Evolutionary conservation across 108 stramenopile species (phyloP).

Genomic region (Nannochloropsis gaditana): DNA sequence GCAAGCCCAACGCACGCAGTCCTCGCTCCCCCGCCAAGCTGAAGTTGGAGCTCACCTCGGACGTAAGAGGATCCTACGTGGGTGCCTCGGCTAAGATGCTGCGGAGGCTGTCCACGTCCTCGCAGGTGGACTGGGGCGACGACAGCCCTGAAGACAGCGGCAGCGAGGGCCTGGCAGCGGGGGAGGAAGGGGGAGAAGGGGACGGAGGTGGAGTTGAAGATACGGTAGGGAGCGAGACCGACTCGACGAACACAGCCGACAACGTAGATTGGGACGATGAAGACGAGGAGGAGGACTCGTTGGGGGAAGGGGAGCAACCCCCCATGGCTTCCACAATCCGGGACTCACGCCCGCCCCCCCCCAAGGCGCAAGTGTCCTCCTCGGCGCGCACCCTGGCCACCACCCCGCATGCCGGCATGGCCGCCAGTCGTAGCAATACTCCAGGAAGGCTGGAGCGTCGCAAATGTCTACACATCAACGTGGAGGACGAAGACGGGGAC

Average conservation of each 20-base stretch:
- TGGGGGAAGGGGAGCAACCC: no score
- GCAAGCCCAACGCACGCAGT: no score
- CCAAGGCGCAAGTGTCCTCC: background rate
- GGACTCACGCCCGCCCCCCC: no score
- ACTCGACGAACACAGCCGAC: background rate
- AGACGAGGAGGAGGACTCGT: background rate
- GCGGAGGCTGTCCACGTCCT: no score
- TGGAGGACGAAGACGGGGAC: slow-evolving; percentile 9
- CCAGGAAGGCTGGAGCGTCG: background rate
- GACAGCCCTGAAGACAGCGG: background rate
- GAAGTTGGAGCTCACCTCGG: no score
- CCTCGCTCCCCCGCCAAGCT: no score
- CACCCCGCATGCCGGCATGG: background rate
- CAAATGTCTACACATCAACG: background rate
- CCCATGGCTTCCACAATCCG: no score
- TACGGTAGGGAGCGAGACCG: background rate
- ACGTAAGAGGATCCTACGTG: no score
- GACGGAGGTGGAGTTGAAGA: background rate
- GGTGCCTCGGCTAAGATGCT: no score
- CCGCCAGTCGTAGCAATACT: background rate
- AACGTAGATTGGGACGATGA: background rate
- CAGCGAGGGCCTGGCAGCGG: background rate
- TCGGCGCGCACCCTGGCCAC: slow-evolving; percentile 19
- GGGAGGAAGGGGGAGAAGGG: background rate
- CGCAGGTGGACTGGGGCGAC: no score